Evolutionary conservation across 768 basidiomycete genomes (phyloP).

Genomic region (Xerocomellus intermedius): DNA sequence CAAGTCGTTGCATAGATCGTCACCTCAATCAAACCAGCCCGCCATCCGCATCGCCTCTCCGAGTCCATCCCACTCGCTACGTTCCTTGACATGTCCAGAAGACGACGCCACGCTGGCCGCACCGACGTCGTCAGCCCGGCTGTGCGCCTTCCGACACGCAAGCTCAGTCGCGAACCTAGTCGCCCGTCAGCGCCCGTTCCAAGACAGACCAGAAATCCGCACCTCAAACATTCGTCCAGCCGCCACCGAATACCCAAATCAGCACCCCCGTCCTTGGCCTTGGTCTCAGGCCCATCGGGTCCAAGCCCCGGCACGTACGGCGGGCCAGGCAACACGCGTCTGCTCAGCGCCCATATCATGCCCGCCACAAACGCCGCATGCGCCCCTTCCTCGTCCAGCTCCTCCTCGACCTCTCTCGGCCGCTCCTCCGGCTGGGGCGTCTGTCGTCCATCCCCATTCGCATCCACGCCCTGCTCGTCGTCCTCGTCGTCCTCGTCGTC

Average conservation of each 20-base stretch:
- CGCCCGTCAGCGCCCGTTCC: not conserved
- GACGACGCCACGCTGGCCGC: constrained; percentile 10
- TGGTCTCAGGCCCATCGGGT: constrained; percentile 12
- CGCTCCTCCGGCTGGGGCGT: constrained; percentile 22
- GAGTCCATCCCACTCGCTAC: constrained; percentile 62
- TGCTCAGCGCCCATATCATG: constrained; percentile 80
- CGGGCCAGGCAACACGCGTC: constrained; percentile 66
- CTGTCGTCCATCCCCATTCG: constrained; percentile 14
- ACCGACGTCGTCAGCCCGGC: not conserved
- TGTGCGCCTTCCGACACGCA: constrained; percentile 64
- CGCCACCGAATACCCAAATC: constrained; percentile 58
- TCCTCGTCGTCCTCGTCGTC: constrained; percentile 26
- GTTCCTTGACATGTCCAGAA: constrained; percentile 31
- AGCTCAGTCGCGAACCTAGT: constrained; percentile 81
- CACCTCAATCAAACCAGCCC: constrained; percentile 65
- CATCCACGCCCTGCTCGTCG: constrained; percentile 3
- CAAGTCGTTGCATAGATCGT: not conserved
- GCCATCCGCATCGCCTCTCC: constrained; percentile 71
- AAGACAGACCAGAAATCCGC: not conserved
- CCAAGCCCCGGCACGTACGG: constrained; percentile 61
- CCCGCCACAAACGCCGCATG: constrained; percentile 85
- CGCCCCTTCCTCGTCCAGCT: constrained; percentile 71
- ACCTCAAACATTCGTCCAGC: constrained; percentile 82
- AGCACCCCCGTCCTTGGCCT: constrained; percentile 37
- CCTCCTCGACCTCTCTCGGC: constrained; percentile 26